Conservation (phyloP, 345 rosid species). For the Eucalyptus polyanthemos region DNA sequence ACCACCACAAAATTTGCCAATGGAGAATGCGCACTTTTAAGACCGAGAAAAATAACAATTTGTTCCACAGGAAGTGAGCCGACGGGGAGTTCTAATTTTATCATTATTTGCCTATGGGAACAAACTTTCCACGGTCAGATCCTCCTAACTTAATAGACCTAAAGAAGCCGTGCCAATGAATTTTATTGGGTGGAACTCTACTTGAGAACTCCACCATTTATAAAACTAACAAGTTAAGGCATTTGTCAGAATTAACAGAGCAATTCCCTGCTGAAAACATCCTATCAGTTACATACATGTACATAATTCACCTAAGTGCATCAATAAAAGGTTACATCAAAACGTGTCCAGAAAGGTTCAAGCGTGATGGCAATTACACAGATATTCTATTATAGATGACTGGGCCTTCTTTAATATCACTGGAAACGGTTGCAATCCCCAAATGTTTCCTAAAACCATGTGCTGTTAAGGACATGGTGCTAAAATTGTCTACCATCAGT, state of each 20-base stretch:
- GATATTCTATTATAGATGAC: too few species aligned
- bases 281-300: neutral
- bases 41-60: neutral
- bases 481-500: rapidly evolving
- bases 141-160: neutral
- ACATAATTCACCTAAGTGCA: neutral
- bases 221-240: neutral
- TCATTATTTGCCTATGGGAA: neutral
- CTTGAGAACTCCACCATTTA: neutral
- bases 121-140: neutral
- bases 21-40: neutral
- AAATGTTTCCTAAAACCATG: rapidly evolving
- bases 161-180: neutral
- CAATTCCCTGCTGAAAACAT: neutral
- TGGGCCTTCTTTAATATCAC: too few species aligned
- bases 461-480: too few species aligned
- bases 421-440: rapidly evolving
- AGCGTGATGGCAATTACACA: neutral
- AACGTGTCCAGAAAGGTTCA: neutral
- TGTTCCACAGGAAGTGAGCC: neutral
- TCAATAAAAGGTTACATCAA: neutral
- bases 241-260: neutral
- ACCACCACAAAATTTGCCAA: neutral
- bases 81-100: neutral
- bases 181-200: neutral